Conservation (phyloP, 768 basidiomycete genomes). For the Amanita exitialis region DNA sequence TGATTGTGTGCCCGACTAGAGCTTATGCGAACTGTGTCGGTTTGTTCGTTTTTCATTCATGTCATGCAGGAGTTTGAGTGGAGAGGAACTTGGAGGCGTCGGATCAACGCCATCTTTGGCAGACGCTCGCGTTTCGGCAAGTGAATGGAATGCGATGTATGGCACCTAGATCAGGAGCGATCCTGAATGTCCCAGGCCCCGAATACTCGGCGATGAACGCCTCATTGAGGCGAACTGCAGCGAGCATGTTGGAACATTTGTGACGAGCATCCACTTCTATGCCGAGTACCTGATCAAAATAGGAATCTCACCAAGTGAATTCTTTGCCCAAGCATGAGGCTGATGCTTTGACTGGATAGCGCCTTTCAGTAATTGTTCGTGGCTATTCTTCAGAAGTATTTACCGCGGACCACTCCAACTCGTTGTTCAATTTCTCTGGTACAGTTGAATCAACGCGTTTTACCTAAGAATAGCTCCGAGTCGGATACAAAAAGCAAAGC, state of each 20-base stretch:
- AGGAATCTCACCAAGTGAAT: background rate
- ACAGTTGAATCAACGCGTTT: background rate
- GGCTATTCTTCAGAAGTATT: background rate
- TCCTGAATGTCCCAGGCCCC: background rate
- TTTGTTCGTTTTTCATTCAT: background rate
- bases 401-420: background rate
- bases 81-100: background rate
- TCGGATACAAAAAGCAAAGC: background rate
- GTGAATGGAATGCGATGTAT: constrained; percentile 1
- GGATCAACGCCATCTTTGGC: background rate
- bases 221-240: background rate
- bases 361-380: background rate
- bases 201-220: background rate
- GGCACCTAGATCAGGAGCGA: background rate
- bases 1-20: background rate
- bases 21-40: background rate
- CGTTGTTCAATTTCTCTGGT: background rate
- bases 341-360: no score
- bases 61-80: background rate
- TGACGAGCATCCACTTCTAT: background rate
- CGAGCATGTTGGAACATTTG: background rate
- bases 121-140: background rate
- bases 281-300: no score
- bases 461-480: background rate
- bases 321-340: background rate